A percentile compares a stretch with the other conserved stretches of the same genome.
Conservation (phyloP, 2,329 filamentous ascomycete species). For the Pseudogymnoascus sp. region DNA sequence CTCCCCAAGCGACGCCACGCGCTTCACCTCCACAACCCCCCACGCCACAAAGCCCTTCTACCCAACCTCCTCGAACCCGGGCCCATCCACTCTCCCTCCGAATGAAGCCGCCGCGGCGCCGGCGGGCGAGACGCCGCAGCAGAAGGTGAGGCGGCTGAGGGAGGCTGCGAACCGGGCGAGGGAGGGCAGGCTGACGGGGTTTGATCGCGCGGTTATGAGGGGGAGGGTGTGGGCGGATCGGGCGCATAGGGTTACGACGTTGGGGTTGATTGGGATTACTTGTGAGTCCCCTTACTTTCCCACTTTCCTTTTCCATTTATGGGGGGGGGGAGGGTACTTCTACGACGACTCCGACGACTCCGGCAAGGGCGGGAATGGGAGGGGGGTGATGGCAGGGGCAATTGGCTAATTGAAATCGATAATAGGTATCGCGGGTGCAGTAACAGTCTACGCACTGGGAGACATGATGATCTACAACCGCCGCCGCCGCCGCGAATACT, state of each 20-base stretch:
- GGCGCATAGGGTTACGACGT: slow-evolving; percentile 28
- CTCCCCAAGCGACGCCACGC: slow-evolving; percentile 71
- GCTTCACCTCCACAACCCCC: slow-evolving; percentile 63
- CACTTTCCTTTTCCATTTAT: neutral
- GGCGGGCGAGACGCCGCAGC: slow-evolving; percentile 29
- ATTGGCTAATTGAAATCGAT: neutral
- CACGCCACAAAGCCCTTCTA: slow-evolving; percentile 57
- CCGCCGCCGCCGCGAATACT: slow-evolving; percentile 53
- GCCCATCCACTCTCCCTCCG: neutral
- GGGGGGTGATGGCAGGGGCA: neutral
- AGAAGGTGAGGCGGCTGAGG: slow-evolving; percentile 29
- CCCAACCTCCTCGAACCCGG: slow-evolving; percentile 26
- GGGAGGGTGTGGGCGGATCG: slow-evolving; percentile 31
- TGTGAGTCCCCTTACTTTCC: slow-evolving; percentile 19
- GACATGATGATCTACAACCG: slow-evolving; percentile 63
- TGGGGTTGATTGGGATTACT: slow-evolving; percentile 29
- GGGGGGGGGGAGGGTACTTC: neutral
- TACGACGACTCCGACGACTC: too few relatives aligned
- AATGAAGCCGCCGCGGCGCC: slow-evolving; percentile 6
- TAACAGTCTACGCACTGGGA: slow-evolving; percentile 56
- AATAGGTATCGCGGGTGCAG: slow-evolving; percentile 48
- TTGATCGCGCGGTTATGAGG: slow-evolving; percentile 26
- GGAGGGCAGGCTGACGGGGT: slow-evolving; percentile 24
- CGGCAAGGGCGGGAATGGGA: too few relatives aligned
- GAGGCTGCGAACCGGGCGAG: slow-evolving; percentile 28